Conservation (phyloP, 129 eudicot genomes). For the Solidago caesia region DNA sequence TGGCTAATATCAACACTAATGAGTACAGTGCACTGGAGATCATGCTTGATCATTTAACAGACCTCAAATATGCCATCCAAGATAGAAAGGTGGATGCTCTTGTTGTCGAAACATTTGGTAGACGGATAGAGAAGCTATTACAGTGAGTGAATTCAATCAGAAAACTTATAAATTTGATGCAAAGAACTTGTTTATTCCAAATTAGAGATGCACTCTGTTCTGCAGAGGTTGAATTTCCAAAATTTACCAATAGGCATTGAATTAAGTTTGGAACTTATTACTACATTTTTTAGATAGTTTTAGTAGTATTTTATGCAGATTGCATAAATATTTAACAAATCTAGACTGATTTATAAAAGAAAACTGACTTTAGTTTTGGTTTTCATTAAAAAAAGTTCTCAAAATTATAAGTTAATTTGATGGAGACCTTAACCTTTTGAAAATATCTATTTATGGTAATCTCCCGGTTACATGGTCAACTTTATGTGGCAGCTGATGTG, state of each 20-base stretch:
- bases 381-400: background rate
- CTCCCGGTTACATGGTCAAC: background rate
- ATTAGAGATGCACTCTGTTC: constrained; percentile 11
- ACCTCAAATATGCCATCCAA: constrained; percentile 82
- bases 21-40: constrained; percentile 78
- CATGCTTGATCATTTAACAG: constrained; percentile 74
- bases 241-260: background rate
- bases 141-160: constrained; percentile 58
- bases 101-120: constrained; percentile 95
- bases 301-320: background rate
- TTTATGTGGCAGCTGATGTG: background rate
- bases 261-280: background rate
- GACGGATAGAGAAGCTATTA: constrained; percentile 91
- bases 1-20: constrained; percentile 57
- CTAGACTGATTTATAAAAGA: background rate
- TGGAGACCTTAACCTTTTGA: background rate
- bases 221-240: constrained; percentile 1
- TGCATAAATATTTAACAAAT: background rate
- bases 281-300: background rate
- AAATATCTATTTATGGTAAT: background rate
- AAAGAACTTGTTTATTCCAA: constrained; percentile 5
- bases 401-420: background rate
- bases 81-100: constrained; percentile 99
- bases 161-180: constrained; percentile 9
- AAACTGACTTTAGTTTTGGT: too few species aligned